phyloP scores from a whole-genome alignment of 2,329 filamentous ascomycete genomes.

The Botryotinia globosa region DNA sequence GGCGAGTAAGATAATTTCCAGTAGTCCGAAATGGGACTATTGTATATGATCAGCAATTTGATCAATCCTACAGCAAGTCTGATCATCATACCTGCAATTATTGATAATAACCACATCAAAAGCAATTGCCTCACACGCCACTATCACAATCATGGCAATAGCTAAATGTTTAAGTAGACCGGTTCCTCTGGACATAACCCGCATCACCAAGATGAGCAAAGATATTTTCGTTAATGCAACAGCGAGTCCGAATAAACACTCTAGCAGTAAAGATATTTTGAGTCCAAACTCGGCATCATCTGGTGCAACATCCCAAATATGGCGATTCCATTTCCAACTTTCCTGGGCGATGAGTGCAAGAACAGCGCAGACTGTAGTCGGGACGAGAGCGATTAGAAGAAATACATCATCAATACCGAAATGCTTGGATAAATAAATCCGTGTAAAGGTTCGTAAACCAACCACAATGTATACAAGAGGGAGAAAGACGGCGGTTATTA shows the following conservation, averaged over 20 bases:
- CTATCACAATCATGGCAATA: conserved; percentile 37
- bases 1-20: conserved; percentile 39
- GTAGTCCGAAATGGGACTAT: conserved; percentile 40
- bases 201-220: conserved; percentile 36
- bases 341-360: conserved; percentile 39
- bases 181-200: conserved; percentile 40
- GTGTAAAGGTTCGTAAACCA: conserved; percentile 46
- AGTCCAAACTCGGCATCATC: conserved; percentile 36
- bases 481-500: conserved; percentile 44
- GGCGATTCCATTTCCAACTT: conserved; percentile 41
- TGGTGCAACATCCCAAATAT: conserved; percentile 43
- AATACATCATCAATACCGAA: conserved; percentile 48
- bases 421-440: conserved; percentile 45
- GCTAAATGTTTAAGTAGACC: conserved; percentile 36
- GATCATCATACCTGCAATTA: conserved; percentile 40
- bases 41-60: background rate
- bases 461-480: conserved; percentile 43
- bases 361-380: conserved; percentile 40
- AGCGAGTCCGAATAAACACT: conserved; percentile 41
- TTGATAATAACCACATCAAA: conserved; percentile 41
- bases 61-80: background rate
- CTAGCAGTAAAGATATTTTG: conserved; percentile 41
- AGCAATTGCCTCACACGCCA: conserved; percentile 35
- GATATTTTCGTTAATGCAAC: conserved; percentile 42
- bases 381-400: conserved; percentile 41